These are phyloP conservation scores for Fusarium sp. DNA, from an alignment of 2,329 filamentous ascomycete genomes.

Conservation along the genomic window DNA sequence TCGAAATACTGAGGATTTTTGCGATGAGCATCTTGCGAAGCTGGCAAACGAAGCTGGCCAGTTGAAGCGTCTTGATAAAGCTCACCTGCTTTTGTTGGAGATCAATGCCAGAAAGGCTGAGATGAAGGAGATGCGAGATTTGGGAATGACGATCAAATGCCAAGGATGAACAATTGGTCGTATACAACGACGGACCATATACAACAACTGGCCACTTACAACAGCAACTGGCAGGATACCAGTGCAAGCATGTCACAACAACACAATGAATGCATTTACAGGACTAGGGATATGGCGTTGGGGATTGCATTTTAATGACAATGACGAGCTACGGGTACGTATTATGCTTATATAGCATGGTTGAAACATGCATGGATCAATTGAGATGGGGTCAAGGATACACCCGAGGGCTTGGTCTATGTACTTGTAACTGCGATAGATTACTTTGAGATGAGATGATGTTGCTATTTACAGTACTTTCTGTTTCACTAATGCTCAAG, in stretches of 20 bases:
- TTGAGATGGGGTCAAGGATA: neutral
- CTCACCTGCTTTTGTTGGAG: neutral
- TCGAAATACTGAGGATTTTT: neutral
- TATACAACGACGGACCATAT: neutral
- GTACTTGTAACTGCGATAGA: neutral
- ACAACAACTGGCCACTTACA: neutral
- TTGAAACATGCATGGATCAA: neutral
- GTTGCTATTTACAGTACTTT: neutral
- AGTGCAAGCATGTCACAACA: neutral
- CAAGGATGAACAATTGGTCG: neutral
- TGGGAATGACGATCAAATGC: neutral
- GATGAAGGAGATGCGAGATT: neutral
- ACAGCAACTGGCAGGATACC: neutral
- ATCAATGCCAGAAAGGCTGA: neutral
- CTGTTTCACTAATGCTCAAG: neutral
- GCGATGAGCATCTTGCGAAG: neutral
- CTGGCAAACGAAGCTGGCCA: constrained; percentile 16
- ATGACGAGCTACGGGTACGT: neutral
- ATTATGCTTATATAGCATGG: neutral
- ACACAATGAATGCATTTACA: neutral
- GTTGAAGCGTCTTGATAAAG: constrained; percentile 11
- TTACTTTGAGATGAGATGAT: neutral
- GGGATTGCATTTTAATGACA: neutral
- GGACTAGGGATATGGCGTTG: constrained; percentile 3
- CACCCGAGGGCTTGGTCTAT: neutral